These are phyloP conservation scores for Chaetomium sp. DNA, from an alignment of 2,329 filamentous ascomycete species.

Conservation along the genomic window DNA sequence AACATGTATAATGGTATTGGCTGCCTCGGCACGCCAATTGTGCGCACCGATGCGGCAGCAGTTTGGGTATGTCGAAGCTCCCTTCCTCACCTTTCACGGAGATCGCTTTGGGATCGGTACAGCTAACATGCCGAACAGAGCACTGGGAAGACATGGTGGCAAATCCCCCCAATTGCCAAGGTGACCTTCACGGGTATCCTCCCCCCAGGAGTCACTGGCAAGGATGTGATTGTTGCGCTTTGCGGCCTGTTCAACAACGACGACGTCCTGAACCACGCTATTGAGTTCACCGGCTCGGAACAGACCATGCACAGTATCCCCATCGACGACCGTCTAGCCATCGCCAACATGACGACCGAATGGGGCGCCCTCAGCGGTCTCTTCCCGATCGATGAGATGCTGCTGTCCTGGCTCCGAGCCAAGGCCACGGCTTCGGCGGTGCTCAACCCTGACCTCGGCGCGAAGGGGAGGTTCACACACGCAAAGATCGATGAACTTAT, in stretches of 20 bases:
- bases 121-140: slow-evolving; percentile 51
- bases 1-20: slow-evolving; percentile 82
- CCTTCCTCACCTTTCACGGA: no score
- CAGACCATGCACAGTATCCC: slow-evolving; percentile 66
- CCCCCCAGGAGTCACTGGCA: slow-evolving; percentile 76
- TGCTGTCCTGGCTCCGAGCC: slow-evolving; percentile 66
- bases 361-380: slow-evolving; percentile 58
- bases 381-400: slow-evolving; percentile 72
- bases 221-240: slow-evolving; percentile 88
- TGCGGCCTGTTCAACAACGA: slow-evolving; percentile 80
- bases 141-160: slow-evolving; percentile 79
- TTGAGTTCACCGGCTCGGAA: slow-evolving; percentile 79
- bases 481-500: slow-evolving; percentile 66
- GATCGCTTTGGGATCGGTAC: slow-evolving; percentile 35
- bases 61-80: slow-evolving; percentile 56
- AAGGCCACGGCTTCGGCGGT: slow-evolving; percentile 70
- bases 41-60: slow-evolving; percentile 78
- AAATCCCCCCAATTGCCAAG: slow-evolving; percentile 74
- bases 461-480: slow-evolving; percentile 62
- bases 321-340: slow-evolving; percentile 64
- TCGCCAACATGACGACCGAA: slow-evolving; percentile 71
- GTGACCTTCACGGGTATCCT: slow-evolving; percentile 70
- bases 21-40: slow-evolving; percentile 71
- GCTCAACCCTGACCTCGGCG: slow-evolving; percentile 41
- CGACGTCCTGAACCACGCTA: slow-evolving; percentile 83